Conservation (phyloP, 2,329 filamentous ascomycete species). For the Ceratocystis albifundus region DNA sequence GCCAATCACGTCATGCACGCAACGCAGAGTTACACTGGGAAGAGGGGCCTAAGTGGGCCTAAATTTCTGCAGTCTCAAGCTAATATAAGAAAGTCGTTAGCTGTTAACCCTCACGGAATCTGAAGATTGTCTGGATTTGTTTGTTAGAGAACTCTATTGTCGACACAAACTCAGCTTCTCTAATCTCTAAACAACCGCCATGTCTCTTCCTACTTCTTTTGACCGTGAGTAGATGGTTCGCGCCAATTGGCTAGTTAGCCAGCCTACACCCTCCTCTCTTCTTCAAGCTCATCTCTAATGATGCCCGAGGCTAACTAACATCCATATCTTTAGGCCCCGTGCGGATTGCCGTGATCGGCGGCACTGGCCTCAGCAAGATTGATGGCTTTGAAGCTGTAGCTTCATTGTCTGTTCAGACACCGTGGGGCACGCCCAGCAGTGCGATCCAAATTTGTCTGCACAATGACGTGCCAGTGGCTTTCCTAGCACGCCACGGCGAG, state of each 20-base stretch:
- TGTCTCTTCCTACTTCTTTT: slow-evolving; percentile 45
- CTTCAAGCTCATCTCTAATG: not conserved
- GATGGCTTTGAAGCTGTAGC: slow-evolving; percentile 79
- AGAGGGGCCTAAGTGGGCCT: slow-evolving; percentile 2
- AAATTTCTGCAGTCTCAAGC: not conserved
- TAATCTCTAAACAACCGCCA: not conserved
- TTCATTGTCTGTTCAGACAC: slow-evolving; percentile 62
- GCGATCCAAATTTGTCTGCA: slow-evolving; percentile 83
- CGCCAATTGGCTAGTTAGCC: too few species aligned
- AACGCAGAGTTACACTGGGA: not conserved
- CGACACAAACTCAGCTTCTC: not conserved
- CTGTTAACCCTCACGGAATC: not conserved
- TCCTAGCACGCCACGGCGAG: slow-evolving; percentile 82
- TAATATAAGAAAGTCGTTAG: not conserved
- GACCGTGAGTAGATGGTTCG: slow-evolving; percentile 37
- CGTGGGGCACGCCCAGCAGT: slow-evolving; percentile 71
- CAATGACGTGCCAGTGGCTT: slow-evolving; percentile 70
- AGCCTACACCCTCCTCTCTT: not conserved
- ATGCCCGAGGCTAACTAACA: slow-evolving; percentile 20
- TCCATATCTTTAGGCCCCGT: slow-evolving; percentile 48
- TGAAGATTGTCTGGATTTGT: not conserved
- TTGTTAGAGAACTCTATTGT: not conserved
- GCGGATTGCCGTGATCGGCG: slow-evolving; percentile 81
- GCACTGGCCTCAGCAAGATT: slow-evolving; percentile 81
- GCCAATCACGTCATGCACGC: slow-evolving; percentile 1